Conservation (phyloP, 495 filamentous ascomycete genomes). For the Penicillium lagena region DNA sequence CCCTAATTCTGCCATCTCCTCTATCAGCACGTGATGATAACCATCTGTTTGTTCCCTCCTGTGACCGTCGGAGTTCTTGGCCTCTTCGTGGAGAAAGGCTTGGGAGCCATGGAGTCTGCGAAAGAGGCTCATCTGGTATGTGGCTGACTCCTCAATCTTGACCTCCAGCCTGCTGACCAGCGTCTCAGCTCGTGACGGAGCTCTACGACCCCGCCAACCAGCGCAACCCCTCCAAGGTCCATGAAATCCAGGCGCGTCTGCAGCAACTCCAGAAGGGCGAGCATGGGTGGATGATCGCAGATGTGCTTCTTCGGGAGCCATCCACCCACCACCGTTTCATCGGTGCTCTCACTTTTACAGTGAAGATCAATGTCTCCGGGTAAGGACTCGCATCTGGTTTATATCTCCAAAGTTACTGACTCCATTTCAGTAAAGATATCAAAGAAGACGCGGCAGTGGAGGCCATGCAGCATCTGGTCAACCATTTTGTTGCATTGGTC, state of each 20-base stretch:
- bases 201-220: constrained; percentile 65
- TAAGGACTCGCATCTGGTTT: neutral
- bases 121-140: constrained; percentile 13
- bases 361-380: constrained; percentile 67
- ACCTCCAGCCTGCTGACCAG: neutral
- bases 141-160: neutral
- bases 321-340: constrained; percentile 75
- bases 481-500: constrained; percentile 57
- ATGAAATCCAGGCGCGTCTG: constrained; percentile 67
- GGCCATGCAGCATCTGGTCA: constrained; percentile 64
- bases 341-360: constrained; percentile 86
- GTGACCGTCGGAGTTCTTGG: neutral
- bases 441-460: constrained; percentile 52
- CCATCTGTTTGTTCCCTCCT: neutral
- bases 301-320: constrained; percentile 58
- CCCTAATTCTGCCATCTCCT: no score
- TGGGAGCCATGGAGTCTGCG: constrained; percentile 5
- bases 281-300: constrained; percentile 79
- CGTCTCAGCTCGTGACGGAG: constrained; percentile 31
- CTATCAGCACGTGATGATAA: neutral
- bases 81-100: constrained; percentile 4
- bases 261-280: constrained; percentile 68
- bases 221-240: constrained; percentile 45
- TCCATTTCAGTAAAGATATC: constrained; percentile 46
- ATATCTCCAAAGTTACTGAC: constrained; percentile 3